A percentile compares a stretch with the other conserved stretches of the same genome.
Conservation (phyloP, 768 basidiomycete species). For the Mrakia hoshinonis region DNA sequence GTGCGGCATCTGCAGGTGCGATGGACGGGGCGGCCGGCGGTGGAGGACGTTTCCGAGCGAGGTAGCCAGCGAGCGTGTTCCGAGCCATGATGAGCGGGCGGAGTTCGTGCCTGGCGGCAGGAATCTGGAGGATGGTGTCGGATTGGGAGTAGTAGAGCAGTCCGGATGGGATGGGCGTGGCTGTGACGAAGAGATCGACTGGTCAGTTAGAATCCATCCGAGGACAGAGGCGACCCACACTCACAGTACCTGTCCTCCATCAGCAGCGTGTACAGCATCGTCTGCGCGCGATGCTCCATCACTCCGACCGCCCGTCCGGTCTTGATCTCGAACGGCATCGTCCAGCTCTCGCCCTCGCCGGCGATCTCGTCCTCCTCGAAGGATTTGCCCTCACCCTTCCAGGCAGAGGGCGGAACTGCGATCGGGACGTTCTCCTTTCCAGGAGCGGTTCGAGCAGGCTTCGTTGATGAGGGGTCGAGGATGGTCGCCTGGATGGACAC, state of each 20-base stretch:
- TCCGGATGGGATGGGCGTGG: slow-evolving; percentile 66
- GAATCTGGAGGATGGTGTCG: slow-evolving; percentile 75
- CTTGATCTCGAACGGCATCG: slow-evolving; percentile 89
- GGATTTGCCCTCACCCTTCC: neutral
- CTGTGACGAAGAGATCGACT: slow-evolving; percentile 38
- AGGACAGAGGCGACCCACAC: slow-evolving; percentile 23
- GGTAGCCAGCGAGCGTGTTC: slow-evolving; percentile 74
- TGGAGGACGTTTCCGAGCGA: slow-evolving; percentile 39
- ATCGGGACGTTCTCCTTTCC: slow-evolving; percentile 31
- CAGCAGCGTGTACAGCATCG: slow-evolving; percentile 89
- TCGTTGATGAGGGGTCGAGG: slow-evolving; percentile 43
- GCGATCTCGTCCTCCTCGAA: slow-evolving; percentile 31
- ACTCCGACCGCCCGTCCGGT: slow-evolving; percentile 69
- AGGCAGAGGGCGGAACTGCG: neutral
- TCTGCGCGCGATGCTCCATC: slow-evolving; percentile 94
- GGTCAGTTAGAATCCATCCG: neutral
- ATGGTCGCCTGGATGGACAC: slow-evolving; percentile 64
- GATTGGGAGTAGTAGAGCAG: slow-evolving; percentile 90
- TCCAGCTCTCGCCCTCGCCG: slow-evolving; percentile 21
- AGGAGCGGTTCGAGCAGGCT: neutral
- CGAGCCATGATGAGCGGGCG: slow-evolving; percentile 68
- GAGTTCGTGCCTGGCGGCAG: slow-evolving; percentile 69
- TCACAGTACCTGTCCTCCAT: slow-evolving; percentile 74
- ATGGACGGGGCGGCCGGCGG: neutral
- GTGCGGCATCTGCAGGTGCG: neutral